Percentiles rank a stretch among this genome's conserved stretches.
Evolutionary conservation across 2,329 filamentous ascomycete genomes (phyloP).

Genomic region (Fusarium sp.): DNA sequence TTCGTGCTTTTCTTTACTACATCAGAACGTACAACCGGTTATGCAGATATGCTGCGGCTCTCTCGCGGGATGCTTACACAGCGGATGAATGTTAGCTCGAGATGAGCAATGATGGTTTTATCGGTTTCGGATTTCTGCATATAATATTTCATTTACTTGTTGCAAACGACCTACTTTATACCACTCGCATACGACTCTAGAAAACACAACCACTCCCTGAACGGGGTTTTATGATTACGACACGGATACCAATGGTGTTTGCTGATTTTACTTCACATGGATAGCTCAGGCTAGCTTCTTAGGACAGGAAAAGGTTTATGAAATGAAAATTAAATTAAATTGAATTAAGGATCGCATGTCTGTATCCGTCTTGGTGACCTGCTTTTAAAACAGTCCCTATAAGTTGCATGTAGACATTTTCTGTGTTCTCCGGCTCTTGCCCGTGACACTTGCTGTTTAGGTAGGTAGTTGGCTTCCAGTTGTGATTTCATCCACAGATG

Average conservation of each 20-base stretch:
- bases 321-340: constrained; percentile 18
- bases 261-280: constrained; percentile 30
- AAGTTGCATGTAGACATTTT: too few relatives aligned
- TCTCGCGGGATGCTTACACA: constrained; percentile 45
- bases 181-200: constrained; percentile 34
- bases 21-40: constrained; percentile 38
- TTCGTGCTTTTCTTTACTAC: constrained; percentile 19
- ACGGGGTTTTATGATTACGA: constrained; percentile 26
- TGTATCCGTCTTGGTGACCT: neutral
- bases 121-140: constrained; percentile 18
- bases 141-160: constrained; percentile 17
- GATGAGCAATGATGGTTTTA: constrained; percentile 39
- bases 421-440: too few relatives aligned
- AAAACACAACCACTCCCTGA: constrained; percentile 32
- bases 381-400: too few relatives aligned
- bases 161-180: constrained; percentile 27
- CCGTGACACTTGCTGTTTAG: too few relatives aligned
- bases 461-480: too few relatives aligned
- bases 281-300: constrained; percentile 35
- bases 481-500: too few relatives aligned
- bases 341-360: neutral
- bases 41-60: constrained; percentile 41
- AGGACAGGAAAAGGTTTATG: constrained; percentile 34
- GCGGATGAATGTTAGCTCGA: constrained; percentile 43
- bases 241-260: constrained; percentile 33